phyloP scores from a whole-genome alignment of 2,329 filamentous ascomycete genomes.

The Lizonia empirigonia region DNA sequence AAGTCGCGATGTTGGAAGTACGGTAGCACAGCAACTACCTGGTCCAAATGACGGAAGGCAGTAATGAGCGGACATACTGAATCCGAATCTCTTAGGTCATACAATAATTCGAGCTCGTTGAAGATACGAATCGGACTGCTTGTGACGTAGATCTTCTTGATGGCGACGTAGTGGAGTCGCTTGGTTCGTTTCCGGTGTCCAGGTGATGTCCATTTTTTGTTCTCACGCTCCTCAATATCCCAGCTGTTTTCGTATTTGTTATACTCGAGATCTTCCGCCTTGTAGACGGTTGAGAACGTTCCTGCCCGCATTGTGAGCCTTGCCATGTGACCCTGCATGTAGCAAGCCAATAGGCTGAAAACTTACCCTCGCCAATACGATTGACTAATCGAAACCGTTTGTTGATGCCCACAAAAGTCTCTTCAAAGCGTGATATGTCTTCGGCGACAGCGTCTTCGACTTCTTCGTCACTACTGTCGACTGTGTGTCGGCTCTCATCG shows the following conservation, averaged over 20 bases:
- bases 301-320: slow-evolving; percentile 59
- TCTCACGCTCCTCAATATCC: slow-evolving; percentile 73
- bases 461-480: slow-evolving; percentile 58
- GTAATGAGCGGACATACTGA: slow-evolving; percentile 96
- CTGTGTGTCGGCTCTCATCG: slow-evolving; percentile 56
- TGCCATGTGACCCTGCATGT: slow-evolving; percentile 32
- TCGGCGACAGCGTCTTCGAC: slow-evolving; percentile 74
- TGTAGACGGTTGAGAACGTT: slow-evolving; percentile 98
- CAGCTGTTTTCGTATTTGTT: slow-evolving; percentile 83
- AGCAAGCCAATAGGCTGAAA: slow-evolving; percentile 27
- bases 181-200: slow-evolving; percentile 60
- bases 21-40: slow-evolving; percentile 91
- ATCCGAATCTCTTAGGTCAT: slow-evolving; percentile 80
- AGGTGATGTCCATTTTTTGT: slow-evolving; percentile 71
- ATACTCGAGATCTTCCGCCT: slow-evolving; percentile 91
- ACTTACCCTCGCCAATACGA: slow-evolving; percentile 88
- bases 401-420: slow-evolving; percentile 81
- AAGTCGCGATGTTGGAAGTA: slow-evolving; percentile 98
- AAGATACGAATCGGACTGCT: slow-evolving; percentile 91
- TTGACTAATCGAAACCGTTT: slow-evolving; percentile 89
- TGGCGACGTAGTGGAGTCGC: slow-evolving; percentile 79
- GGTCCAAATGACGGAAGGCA: slow-evolving; percentile 91
- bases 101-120: slow-evolving; percentile 92
- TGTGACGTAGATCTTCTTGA: slow-evolving; percentile 99
- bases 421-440: slow-evolving; percentile 85